Evolutionary conservation across 2,329 filamentous ascomycete genomes (phyloP).

Genomic region (Endocalyx cinctus): DNA sequence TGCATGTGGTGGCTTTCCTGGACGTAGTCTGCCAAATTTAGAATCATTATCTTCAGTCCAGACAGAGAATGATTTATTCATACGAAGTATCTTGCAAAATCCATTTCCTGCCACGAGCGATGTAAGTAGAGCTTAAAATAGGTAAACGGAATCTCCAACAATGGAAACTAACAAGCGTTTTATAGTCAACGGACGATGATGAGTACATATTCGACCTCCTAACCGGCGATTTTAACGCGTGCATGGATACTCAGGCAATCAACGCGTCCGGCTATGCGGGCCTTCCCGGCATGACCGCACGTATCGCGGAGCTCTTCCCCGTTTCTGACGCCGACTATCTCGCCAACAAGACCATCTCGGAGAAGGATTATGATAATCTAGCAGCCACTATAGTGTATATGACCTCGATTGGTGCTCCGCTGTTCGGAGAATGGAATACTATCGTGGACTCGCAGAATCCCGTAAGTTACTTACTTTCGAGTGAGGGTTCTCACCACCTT

Average conservation of each 20-base stretch:
- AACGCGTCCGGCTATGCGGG: conserved; percentile 1
- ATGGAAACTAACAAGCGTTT: too few relatives aligned
- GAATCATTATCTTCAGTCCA: not conserved
- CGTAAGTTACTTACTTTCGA: not conserved
- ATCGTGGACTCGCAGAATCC: conserved; percentile 5
- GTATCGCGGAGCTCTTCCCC: conserved; percentile 4
- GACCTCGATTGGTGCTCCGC: conserved; percentile 2
- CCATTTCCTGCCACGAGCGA: not conserved
- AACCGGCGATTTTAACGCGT: conserved; percentile 5
- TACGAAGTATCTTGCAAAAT: not conserved
- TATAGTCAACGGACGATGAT: conserved; percentile 5
- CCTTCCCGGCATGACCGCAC: conserved; percentile 5
- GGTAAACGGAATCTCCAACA: too few relatives aligned
- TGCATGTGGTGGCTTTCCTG: conserved; percentile 5
- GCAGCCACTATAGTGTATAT: conserved; percentile 4
- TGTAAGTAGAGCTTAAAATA: conserved; percentile 2
- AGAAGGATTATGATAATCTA: conserved; percentile 4
- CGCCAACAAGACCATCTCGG: conserved; percentile 2
- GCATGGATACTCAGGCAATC: conserved; percentile 3
- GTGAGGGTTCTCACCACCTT: too few relatives aligned
- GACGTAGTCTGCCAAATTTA: not conserved
- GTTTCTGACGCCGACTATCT: conserved; percentile 1
- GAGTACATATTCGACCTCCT: conserved; percentile 6
- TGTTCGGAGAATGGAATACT: conserved; percentile 4
- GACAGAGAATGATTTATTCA: not conserved